These are phyloP conservation scores for Eimeria falciformis DNA, from an alignment of 169 alveolate species.

Conservation along the genomic window DNA sequence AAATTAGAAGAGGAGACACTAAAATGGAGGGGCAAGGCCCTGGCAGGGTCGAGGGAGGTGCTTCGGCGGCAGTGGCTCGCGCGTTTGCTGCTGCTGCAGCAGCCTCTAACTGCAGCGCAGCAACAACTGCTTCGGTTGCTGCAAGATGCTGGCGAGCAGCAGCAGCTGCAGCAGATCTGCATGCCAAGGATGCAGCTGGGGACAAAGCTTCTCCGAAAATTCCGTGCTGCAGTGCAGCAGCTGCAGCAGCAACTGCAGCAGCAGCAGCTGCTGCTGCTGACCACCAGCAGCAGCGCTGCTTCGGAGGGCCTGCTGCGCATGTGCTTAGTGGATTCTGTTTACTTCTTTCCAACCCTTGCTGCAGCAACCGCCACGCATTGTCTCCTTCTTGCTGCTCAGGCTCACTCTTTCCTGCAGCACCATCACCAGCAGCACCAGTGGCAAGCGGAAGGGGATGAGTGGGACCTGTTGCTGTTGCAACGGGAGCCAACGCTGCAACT, in stretches of 20 bases:
- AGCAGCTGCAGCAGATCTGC: neutral
- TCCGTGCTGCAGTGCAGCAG: neutral
- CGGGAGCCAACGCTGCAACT: neutral
- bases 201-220: neutral
- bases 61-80: neutral
- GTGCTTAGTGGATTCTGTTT: neutral
- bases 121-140: neutral
- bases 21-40: neutral
- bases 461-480: neutral
- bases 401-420: neutral
- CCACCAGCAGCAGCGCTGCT: neutral
- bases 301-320: neutral
- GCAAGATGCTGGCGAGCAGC: neutral
- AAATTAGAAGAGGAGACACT: neutral
- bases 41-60: neutral
- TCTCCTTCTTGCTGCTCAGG: neutral
- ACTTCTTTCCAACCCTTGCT: neutral
- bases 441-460: neutral
- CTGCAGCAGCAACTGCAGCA: neutral
- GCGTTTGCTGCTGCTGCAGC: conserved; percentile 2
- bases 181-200: neutral
- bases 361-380: neutral
- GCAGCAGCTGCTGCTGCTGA: too few species aligned
- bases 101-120: neutral
- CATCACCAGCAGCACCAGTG: neutral